phyloP scores from a whole-genome alignment of 352 stramenopile species.

The Halophytophthora polymorphica region DNA sequence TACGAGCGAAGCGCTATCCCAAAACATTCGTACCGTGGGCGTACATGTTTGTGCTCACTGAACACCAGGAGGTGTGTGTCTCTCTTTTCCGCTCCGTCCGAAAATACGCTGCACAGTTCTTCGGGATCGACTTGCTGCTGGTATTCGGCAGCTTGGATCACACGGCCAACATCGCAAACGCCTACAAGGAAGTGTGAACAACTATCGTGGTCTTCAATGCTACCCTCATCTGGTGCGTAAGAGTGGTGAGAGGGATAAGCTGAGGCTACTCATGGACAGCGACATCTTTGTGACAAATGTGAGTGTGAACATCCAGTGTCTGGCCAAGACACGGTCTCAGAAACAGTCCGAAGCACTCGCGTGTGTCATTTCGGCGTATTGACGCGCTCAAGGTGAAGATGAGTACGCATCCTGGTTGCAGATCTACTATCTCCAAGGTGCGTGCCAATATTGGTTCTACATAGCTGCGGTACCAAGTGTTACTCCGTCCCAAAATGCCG shows the following conservation, averaged over 20 bases:
- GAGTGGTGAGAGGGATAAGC: conserved; percentile 4
- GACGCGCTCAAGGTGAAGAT: background rate
- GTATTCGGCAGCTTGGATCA: conserved; percentile 18
- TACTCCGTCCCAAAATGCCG: conserved; percentile 4
- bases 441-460: conserved; percentile 6
- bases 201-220: conserved; percentile 12
- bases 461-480: background rate
- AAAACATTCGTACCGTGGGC: conserved; percentile 24
- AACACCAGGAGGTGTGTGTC: conserved; percentile 13
- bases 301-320: conserved; percentile 5
- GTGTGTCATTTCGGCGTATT: conserved; percentile 2
- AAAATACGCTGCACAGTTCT: conserved; percentile 7
- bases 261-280: background rate
- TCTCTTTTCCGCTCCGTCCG: conserved; percentile 12
- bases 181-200: conserved; percentile 13
- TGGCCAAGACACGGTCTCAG: conserved; percentile 2
- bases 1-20: conserved; percentile 9
- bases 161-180: conserved; percentile 12
- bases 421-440: conserved; percentile 1
- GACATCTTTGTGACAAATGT: conserved; percentile 5
- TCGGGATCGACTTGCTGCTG: conserved; percentile 9
- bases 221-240: conserved; percentile 13
- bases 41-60: conserved; percentile 23
- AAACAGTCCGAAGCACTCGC: background rate
- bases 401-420: conserved; percentile 6